Evolutionary conservation across 495 filamentous ascomycete species (phyloP).

Genomic region (Podospora appendiculata): DNA sequence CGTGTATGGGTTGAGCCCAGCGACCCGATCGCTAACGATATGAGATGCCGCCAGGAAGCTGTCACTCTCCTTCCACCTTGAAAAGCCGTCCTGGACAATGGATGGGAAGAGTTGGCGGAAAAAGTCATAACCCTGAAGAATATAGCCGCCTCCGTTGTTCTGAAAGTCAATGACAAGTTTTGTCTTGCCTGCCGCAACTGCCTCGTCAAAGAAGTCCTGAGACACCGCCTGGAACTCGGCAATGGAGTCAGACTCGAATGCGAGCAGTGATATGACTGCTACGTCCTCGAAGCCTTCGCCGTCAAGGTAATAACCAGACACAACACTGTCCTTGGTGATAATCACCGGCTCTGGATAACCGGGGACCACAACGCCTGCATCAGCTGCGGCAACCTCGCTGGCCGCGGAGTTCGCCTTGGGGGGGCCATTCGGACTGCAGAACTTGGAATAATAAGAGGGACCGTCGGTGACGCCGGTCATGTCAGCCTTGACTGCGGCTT

Average conservation of each 20-base stretch:
- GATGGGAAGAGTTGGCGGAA: constrained; percentile 24
- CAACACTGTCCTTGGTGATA: constrained; percentile 29
- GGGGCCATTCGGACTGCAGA: constrained; percentile 9
- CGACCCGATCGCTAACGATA: constrained; percentile 22
- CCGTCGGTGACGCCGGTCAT: constrained; percentile 8
- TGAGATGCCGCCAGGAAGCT: constrained; percentile 25
- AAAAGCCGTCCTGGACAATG: constrained; percentile 12
- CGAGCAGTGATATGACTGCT: constrained; percentile 23
- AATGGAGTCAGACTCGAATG: constrained; percentile 10
- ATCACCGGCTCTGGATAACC: constrained; percentile 46
- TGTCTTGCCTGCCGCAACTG: constrained; percentile 30
- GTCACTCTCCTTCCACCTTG: constrained; percentile 17
- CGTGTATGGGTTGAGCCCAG: constrained; percentile 22
- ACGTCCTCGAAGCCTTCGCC: constrained; percentile 29
- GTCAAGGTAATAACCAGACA: constrained; percentile 43
- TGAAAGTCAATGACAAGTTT: constrained; percentile 49
- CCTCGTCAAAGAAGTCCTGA: constrained; percentile 29
- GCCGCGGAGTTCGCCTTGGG: background rate
- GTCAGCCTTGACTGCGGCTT: constrained; percentile 8
- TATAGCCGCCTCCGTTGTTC: constrained; percentile 43
- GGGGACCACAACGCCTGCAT: background rate
- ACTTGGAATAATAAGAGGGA: constrained; percentile 9
- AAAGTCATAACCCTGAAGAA: constrained; percentile 38
- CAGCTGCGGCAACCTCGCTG: background rate
- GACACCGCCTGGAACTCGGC: constrained; percentile 30